Conservation (phyloP, 805 yeast genomes). For the Kodamaea nitidulidarum region DNA sequence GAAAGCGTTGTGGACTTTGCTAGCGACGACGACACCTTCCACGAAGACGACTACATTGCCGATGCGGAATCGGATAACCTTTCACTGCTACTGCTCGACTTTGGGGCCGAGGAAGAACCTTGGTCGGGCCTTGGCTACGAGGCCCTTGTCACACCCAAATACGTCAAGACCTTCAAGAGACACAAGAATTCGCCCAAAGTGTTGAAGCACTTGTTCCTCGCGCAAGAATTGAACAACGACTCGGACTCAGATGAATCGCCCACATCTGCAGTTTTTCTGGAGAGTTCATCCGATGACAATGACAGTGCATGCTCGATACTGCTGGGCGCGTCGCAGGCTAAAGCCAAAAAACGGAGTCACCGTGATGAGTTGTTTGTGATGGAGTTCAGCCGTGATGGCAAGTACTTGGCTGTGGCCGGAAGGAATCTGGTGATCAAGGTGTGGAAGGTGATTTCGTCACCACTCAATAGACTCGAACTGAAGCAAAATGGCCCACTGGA, state of each 20-base stretch:
- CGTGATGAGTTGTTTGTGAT: conserved; percentile 62
- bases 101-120: conserved; percentile 10
- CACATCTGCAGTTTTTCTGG: conserved; percentile 4
- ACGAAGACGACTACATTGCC: conserved; percentile 7
- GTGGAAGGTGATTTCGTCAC: conserved; percentile 78
- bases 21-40: conserved; percentile 14
- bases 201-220: conserved; percentile 53
- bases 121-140: conserved; percentile 36
- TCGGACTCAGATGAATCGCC: conserved; percentile 6
- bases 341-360: conserved; percentile 22
- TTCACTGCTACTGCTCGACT: conserved; percentile 3
- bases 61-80: conserved; percentile 5
- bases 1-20: conserved; percentile 23
- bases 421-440: conserved; percentile 63
- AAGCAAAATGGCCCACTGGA: conserved; percentile 18
- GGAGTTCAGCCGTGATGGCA: conserved; percentile 76
- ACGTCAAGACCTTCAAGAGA: conserved; percentile 47
- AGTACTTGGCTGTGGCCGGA: conserved; percentile 80
- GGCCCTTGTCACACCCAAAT: conserved; percentile 50
- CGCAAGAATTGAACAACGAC: conserved; percentile 51
- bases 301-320: conserved; percentile 8
- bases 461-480: conserved; percentile 56
- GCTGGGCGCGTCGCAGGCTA: conserved; percentile 14
- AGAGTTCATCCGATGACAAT: conserved; percentile 8
- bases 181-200: conserved; percentile 44